Base-by-base conservation (phyloP, 1,139 yeast species). In the Saccharomyces pastorianus region DNA sequence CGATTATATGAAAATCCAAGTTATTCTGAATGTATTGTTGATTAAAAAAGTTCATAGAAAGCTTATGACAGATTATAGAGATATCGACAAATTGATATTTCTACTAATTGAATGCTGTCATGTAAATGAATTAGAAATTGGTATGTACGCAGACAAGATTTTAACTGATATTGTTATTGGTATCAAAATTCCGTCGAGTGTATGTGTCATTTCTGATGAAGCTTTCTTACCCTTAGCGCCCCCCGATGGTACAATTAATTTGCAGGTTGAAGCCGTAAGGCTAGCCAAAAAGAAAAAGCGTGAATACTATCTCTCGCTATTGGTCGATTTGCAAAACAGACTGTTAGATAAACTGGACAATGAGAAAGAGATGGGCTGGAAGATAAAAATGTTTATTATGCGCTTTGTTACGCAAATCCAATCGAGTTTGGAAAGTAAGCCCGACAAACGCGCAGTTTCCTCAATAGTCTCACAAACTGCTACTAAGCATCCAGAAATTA, bases 401-500 rank as follows among this genome's bases (percentile, higher is more conserved):
- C 76, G 79, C 8, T 70, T 85, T 28, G 69, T 88, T 52, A 73
- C 80, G 1, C 75, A 76, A 38, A 65, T 86, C 7, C 88, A 85
- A 63, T 71, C 78, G 1, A 82, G 79, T 59, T 67, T 78, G 47
- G 88, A 84, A 57, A 70, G 81, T 31, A 73, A 76, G 1, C 70
- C 80, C 0, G 75, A 75, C 44, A 38, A 47, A 31, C 8, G 41
- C 14, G 27, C 34, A 1, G 41, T 86, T 17, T 70, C 70, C 31
- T 65, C 79, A 7, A 73, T 90, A 49, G 74, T 81, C 13, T 72
- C 75, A 13, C 80, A 80, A 48, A 79, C 88, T 0, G 71, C 80
- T n/a, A 77, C 80, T 25, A 82, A 82, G 42, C 96, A 90, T 68
- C 97, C 97, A 0, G 73, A 79, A 2, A 74, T 88, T 47, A 78